These are phyloP conservation scores for Setaria italica DNA, from an alignment of 202 grass and related monocot species.

Conservation along the genomic window DNA sequence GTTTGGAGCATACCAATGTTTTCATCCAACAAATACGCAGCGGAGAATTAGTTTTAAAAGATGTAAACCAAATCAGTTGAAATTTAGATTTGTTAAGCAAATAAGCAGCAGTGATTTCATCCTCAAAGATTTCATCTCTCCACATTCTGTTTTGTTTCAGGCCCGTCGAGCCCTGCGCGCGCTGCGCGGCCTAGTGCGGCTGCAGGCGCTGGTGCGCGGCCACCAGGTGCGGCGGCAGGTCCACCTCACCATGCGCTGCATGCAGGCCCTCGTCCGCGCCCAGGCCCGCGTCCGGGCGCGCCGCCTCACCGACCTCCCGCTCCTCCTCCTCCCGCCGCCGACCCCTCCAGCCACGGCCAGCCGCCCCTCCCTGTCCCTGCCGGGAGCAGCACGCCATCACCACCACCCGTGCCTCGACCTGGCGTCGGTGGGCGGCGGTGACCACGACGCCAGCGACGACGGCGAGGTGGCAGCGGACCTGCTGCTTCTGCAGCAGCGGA, in stretches of 20 bases:
- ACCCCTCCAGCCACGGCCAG: background rate
- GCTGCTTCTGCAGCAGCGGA: slow-evolving; percentile 1
- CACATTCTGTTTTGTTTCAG: slow-evolving; percentile 46
- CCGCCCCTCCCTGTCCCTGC: background rate
- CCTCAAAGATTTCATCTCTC: no score
- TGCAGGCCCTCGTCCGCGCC: slow-evolving; percentile 88
- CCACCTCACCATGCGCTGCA: slow-evolving; percentile 78
- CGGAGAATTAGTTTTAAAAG: no score
- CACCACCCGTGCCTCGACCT: background rate
- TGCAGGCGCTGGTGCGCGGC: slow-evolving; percentile 92
- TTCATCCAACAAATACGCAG: no score
- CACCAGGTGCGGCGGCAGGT: slow-evolving; percentile 90
- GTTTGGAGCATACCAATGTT: no score
- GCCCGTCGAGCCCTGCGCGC: slow-evolving; percentile 82
- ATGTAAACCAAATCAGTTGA: no score
- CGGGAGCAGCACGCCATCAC: background rate
- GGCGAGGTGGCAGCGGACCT: background rate
- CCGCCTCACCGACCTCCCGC: slow-evolving; percentile 41
- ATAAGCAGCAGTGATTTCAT: no score
- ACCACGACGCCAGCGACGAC: slow-evolving; percentile 7
- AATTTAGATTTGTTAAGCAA: no score
- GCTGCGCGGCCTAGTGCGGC: slow-evolving; percentile 72
- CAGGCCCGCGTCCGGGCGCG: slow-evolving; percentile 60
- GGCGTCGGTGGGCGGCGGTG: background rate
- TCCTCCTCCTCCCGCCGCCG: slow-evolving; percentile 8